Evolutionary conservation across 2,329 filamentous ascomycete genomes (phyloP).

Genomic region (Trichophyton rubrum): DNA sequence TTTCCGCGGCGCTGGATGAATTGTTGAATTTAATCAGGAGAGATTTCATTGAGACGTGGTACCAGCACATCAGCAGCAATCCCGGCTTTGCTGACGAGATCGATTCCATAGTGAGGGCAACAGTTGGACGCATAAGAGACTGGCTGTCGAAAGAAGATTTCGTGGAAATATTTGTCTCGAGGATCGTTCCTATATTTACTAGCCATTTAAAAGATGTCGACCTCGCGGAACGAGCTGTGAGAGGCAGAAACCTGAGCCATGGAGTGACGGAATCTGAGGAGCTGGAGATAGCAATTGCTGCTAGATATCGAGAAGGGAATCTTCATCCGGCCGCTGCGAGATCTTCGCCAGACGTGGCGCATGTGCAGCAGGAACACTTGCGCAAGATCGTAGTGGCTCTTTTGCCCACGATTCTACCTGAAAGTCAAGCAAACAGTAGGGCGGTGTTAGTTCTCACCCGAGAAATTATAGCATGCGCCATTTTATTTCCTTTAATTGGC

Average conservation of each 20-base stretch:
- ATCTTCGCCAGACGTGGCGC: constrained; percentile 70
- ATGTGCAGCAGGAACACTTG: constrained; percentile 78
- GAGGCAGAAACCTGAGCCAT: constrained; percentile 75
- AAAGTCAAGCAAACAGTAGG: constrained; percentile 61
- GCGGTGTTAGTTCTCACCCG: constrained; percentile 69
- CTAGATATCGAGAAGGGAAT: constrained; percentile 78
- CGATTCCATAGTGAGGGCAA: constrained; percentile 63
- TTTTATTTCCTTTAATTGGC: constrained; percentile 68
- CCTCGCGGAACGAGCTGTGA: constrained; percentile 73
- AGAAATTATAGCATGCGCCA: constrained; percentile 87
- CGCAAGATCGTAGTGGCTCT: constrained; percentile 60
- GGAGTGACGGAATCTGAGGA: constrained; percentile 94
- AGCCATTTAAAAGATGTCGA: constrained; percentile 82
- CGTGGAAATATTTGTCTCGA: constrained; percentile 68
- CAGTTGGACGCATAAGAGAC: constrained; percentile 58
- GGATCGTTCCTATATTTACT: constrained; percentile 77
- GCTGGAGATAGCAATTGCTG: constrained; percentile 88
- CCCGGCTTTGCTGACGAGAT: constrained; percentile 75
- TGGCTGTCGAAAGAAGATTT: constrained; percentile 65
- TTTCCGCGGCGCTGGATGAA: constrained; percentile 69
- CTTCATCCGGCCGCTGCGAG: constrained; percentile 77
- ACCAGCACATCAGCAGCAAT: constrained; percentile 68
- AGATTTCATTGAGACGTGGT: constrained; percentile 85
- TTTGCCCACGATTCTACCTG: constrained; percentile 61
- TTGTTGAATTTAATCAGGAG: constrained; percentile 63